Evolutionary conservation across 2,329 filamentous ascomycete species (phyloP), one percentile per base, ranked within the genome.

Genomic region (Beauveria rudraprayagi): DNA sequence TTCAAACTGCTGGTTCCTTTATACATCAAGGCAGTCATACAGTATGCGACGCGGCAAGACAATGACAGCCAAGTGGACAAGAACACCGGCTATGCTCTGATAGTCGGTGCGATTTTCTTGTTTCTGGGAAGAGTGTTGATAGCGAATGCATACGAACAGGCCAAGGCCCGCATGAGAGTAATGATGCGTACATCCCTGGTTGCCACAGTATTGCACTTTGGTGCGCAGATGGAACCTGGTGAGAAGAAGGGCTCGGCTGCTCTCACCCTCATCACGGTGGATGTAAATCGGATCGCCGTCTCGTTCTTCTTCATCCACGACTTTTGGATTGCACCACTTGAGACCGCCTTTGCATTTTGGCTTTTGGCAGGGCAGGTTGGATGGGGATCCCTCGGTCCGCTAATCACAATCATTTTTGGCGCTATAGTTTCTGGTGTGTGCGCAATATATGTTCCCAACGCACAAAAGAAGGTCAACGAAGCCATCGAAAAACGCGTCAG

Each of bases 401-500:
- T 54, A 3, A 37, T 63, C n/a, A 63, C 64, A 8, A 54, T 65
- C 28, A 28, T 63, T 16, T 3, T 63, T 10, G 61, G 58, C 6
- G 64, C 59, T 43, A 30, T 60, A 41, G 17, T 51, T 62, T 10
- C 65, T 46, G 40, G 24, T 14, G 11, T 46, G n/a, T 17, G 19
- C 8, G 17, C 24, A 3, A 60, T 62, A 11, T 55, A 40, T 22
- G 65, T 66, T 61, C 61, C 62, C 1, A 55, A 48, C 44, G 66
- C 66, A 1, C 58, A 62, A 9, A 63, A 62, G 3, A 46, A 51
- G 26, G 70, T 69, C 67, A 65, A 68, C 17, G 70, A 67, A 2
- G 68, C 70, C 1, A 70, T 72, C 1, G 65, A 73, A 17, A 66
- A 64, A 17, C 66, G 71, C 1, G 62, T 73, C 3, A 60, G 63